Evolutionary conservation across 176 grass and related monocot species (phyloP), one percentile per base, ranked within the genome.

Genomic region (Ensete ventricosum): DNA sequence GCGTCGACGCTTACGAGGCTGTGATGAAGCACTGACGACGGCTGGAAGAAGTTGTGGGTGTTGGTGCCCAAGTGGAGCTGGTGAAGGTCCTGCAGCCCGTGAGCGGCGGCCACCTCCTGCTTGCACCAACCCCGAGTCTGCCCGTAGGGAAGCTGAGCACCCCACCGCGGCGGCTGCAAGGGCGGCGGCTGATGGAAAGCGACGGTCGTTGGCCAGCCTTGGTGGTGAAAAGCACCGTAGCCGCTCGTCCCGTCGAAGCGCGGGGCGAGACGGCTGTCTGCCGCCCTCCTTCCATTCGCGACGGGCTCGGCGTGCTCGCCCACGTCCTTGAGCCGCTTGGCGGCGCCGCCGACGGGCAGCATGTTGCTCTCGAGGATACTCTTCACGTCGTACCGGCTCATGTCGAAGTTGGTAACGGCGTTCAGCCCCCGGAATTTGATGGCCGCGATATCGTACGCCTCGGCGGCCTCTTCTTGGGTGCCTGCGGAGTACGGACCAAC

Each of bases 361-460:
- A 82, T 76, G 65, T 74, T 87, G 87, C 87, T 89, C 14, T 93
- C 87, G 2, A 93, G 84, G 74, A 93, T 93, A 71, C 80, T 87
- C 71, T 89, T 93, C n/a, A 89, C 87, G 77, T 93, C 90, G 84
- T 93, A 93, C 54, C 87, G 87, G 80, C 82, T 93, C 90, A 93
- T 93, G 51, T 93, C 90, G 51, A 93, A 93, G 90, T 93, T 93
- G 49, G 90, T 93, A 48, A 93, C 90, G 14, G 90, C 90, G 77
- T 85, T 93, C 10, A 93, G 87, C 0, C 90, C 90, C 0, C 90
- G 84, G 87, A 93, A 93, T 76, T 93, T 93, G 73, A 93, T 93
- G 58, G 90, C 90, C 11, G 90, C 90, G 48, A 93, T 89, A 80
- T 93, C 90, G 54, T 93, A 93, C 4, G 90, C 90, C 84, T 93